Base-by-base conservation (phyloP, 2,329 filamentous ascomycete species). In the Macrophomina tecta region DNA sequence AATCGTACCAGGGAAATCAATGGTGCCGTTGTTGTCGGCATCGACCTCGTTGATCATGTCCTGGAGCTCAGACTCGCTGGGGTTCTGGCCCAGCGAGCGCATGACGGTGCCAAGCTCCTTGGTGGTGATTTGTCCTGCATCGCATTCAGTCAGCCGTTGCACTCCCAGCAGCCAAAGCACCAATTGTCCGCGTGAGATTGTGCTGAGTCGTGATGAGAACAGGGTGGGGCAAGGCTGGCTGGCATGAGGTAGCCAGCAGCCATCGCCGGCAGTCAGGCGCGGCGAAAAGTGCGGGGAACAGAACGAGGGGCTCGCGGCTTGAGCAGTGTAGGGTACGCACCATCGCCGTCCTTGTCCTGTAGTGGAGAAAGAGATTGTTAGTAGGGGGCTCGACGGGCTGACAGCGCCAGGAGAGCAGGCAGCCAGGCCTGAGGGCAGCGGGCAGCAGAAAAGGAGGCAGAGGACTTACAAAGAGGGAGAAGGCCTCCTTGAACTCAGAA, bases 401-500 rank as follows among this genome's bases (percentile, higher is more conserved):
- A 67, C 56, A 32, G 51, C 42, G 67, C 65, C 53, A 70, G 66
- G 62, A 48, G 68, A 53, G 34, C 23, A 38, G 42, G 58, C 58
- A 36, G 42, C 18, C 38, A 40, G 46, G 28, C 49, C n/a, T 52
- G 42, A 16, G 14, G 2, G 36, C 65, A 28, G 63, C 32, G 40
- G 55, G 64, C 52, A 70, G 38, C 14, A 63, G 49, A 51, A 65
- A 75, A 75, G 74, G 56, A 63, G 69, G 66, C 45, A 51, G 52
- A 66, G 46, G 65, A 90, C 95, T 90, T 90, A 99, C 95, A 84
- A 99, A 99, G 73, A 99, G 92, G 81, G 95, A 99, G 86, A 99
- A 99, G 66, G 95, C 95, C 86, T 99, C 95, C 91, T 98, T 99
- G 88, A 98, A 99, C 86, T 99, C 95, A 81, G 95, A 98, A 81